Percentiles rank a stretch among this genome's conserved stretches.
phyloP scores from a whole-genome alignment of 345 rosid species.

The Camelina sativa region DNA sequence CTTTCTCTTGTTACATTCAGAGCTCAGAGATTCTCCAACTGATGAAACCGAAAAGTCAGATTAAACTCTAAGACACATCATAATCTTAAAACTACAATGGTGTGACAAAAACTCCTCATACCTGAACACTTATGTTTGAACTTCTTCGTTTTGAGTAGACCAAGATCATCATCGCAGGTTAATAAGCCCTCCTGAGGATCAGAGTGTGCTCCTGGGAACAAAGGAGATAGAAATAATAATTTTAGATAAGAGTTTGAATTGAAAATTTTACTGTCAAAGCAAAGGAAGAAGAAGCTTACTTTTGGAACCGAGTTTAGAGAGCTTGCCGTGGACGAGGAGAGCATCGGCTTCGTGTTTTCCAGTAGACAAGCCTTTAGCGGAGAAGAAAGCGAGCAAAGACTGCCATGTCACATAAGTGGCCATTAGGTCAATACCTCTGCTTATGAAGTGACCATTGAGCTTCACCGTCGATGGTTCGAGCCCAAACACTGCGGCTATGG shows the following conservation, averaged over 20 bases:
- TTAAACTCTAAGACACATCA: not conserved
- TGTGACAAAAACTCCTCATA: slow-evolving; percentile 3
- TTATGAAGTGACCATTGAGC: slow-evolving; percentile 85
- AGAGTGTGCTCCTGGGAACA: slow-evolving; percentile 27
- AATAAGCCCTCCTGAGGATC: slow-evolving; percentile 32
- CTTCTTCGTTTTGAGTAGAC: slow-evolving; percentile 49
- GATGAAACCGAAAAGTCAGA: not conserved
- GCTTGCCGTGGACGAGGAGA: slow-evolving; percentile 75
- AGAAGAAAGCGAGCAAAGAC: slow-evolving; percentile 75
- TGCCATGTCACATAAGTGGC: slow-evolving; percentile 83
- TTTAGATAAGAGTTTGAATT: not conserved
- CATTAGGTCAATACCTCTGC: slow-evolving; percentile 69
- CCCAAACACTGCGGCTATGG: slow-evolving; percentile 67
- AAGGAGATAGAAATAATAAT: not conserved
- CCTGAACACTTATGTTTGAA: slow-evolving; percentile 53
- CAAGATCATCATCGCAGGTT: slow-evolving; percentile 29
- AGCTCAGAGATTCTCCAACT: slow-evolving; percentile 19
- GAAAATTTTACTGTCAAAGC: not conserved
- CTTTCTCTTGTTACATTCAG: slow-evolving; percentile 55
- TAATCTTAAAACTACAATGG: slow-evolving; percentile 3
- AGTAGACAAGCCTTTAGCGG: slow-evolving; percentile 74
- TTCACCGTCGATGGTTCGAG: slow-evolving; percentile 72
- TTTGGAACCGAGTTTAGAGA: slow-evolving; percentile 59
- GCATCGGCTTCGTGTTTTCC: slow-evolving; percentile 58
- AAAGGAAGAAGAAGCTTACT: slow-evolving; percentile 49